These are phyloP conservation scores for Fusarium chuoi DNA, from an alignment of 2,329 filamentous ascomycete species.

Conservation along the genomic window DNA sequence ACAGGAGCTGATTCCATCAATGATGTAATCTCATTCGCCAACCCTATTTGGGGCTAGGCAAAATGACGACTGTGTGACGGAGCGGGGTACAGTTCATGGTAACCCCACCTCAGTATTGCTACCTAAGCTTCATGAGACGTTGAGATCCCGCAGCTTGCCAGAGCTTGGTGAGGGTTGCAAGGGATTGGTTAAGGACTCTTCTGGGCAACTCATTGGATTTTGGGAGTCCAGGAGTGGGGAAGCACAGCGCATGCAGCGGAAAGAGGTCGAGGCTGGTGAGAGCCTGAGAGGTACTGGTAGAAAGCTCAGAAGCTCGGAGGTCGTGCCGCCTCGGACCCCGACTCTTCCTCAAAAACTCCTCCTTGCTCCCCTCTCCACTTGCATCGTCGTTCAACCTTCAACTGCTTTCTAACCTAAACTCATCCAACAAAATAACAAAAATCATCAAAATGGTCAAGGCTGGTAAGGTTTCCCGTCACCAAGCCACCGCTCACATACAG, in stretches of 20 bases:
- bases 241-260: slow-evolving; percentile 1
- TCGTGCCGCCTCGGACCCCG: slow-evolving; percentile 39
- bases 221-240: not conserved
- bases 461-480: slow-evolving; percentile 66
- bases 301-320: slow-evolving; percentile 25
- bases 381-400: slow-evolving; percentile 32
- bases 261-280: slow-evolving; percentile 10
- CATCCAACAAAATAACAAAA: slow-evolving; percentile 38
- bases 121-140: slow-evolving; percentile 19
- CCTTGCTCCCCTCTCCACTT: slow-evolving; percentile 40
- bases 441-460: slow-evolving; percentile 95
- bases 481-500: slow-evolving; percentile 5
- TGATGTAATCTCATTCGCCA: slow-evolving; percentile 45
- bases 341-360: slow-evolving; percentile 42
- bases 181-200: slow-evolving; percentile 25
- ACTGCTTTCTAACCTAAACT: slow-evolving; percentile 30
- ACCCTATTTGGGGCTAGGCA: slow-evolving; percentile 19
- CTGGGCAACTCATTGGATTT: not conserved
- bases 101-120: slow-evolving; percentile 32
- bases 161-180: slow-evolving; percentile 12
- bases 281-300: not conserved
- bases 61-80: slow-evolving; percentile 40
- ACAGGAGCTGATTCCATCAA: slow-evolving; percentile 5
- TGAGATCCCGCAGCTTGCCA: slow-evolving; percentile 26
- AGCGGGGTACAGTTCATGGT: slow-evolving; percentile 28